A percentile compares a stretch with the other conserved stretches of the same genome.
phyloP scores from a whole-genome alignment of 129 eudicot genomes.

The Rutidosis leptorrhynchoides region DNA sequence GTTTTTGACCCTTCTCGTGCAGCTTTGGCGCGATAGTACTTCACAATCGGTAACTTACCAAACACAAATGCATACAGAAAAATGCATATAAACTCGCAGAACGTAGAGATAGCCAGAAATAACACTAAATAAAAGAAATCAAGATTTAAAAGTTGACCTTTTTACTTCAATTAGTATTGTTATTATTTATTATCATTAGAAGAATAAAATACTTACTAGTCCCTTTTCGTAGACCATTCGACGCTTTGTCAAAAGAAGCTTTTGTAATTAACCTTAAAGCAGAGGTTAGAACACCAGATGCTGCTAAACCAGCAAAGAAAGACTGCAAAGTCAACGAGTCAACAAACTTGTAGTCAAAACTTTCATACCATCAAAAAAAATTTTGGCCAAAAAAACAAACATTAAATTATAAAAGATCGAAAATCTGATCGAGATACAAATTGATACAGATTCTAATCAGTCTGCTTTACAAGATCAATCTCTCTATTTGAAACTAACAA shows the following conservation, averaged over 20 bases:
- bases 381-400: too few relatives aligned
- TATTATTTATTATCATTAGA: too few relatives aligned
- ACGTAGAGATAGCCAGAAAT: conserved; percentile 52
- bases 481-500: too few relatives aligned
- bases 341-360: neutral
- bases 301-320: conserved; percentile 58
- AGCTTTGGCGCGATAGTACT: conserved; percentile 65
- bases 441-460: too few relatives aligned
- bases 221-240: conserved; percentile 57
- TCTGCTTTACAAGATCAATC: too few relatives aligned
- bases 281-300: conserved; percentile 62
- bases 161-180: neutral
- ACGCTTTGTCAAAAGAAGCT: conserved; percentile 53
- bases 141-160: neutral
- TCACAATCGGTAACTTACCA: conserved; percentile 57
- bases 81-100: conserved; percentile 54
- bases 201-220: conserved; percentile 34
- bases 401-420: too few relatives aligned
- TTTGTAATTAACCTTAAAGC: conserved; percentile 52
- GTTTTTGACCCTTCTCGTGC: conserved; percentile 69
- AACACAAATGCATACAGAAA: conserved; percentile 51
- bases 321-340: conserved; percentile 38
- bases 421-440: too few relatives aligned
- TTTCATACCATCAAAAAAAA: neutral
- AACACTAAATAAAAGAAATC: conserved; percentile 43